Percentiles rank a stretch among this genome's conserved stretches.
Evolutionary conservation across 257 asterid species (phyloP).

Genomic region (Thymus quinquecostatus): DNA sequence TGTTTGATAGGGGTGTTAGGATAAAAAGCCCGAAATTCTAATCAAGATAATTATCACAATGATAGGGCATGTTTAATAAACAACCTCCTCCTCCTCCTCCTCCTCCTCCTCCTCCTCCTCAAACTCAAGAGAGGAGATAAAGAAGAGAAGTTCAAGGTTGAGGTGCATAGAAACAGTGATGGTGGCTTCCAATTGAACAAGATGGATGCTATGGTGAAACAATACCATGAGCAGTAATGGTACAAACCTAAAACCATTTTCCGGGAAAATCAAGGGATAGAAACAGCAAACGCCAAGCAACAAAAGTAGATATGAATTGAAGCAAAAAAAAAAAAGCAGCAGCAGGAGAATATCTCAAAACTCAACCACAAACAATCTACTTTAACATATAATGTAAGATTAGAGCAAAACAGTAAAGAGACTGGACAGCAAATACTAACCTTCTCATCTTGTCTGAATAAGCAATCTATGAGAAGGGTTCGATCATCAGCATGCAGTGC

Average conservation of each 20-base stretch:
- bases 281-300: too few relatives aligned
- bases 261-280: too few relatives aligned
- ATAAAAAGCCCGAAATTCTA: too few relatives aligned
- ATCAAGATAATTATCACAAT: too few relatives aligned
- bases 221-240: too few relatives aligned
- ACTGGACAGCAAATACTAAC: slow-evolving; percentile 38
- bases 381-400: neutral
- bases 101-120: too few relatives aligned
- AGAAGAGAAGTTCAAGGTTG: slow-evolving; percentile 82
- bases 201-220: slow-evolving; percentile 38
- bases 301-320: too few relatives aligned
- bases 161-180: slow-evolving; percentile 66
- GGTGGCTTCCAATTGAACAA: slow-evolving; percentile 76
- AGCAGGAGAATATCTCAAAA: neutral
- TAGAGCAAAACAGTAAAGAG: neutral
- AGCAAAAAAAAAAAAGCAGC: too few relatives aligned
- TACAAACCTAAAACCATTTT: too few relatives aligned
- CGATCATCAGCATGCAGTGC: slow-evolving; percentile 88
- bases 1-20: too few relatives aligned
- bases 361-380: slow-evolving; percentile 17
- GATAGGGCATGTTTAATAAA: too few relatives aligned
- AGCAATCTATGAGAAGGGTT: slow-evolving; percentile 79
- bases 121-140: slow-evolving; percentile 78
- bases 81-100: too few relatives aligned
- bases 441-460: slow-evolving; percentile 88